phyloP scores from a whole-genome alignment of 2,329 filamentous ascomycete species.

The Aureobasidium sp. region DNA sequence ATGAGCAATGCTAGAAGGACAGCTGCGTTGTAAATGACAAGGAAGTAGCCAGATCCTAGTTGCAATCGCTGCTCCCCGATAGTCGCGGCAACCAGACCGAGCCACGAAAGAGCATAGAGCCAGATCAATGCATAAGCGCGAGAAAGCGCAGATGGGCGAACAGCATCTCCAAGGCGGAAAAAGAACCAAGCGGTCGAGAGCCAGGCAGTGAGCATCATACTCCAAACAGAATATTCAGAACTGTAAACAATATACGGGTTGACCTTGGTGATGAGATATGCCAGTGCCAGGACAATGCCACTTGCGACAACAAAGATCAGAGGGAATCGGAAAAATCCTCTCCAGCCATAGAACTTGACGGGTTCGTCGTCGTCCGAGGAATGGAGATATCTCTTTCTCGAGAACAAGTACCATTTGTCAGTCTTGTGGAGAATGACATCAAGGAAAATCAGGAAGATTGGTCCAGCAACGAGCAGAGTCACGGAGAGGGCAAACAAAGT shows the following conservation, averaged over 20 bases:
- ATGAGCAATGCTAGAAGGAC: slow-evolving; percentile 69
- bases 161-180: slow-evolving; percentile 67
- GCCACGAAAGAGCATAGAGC: slow-evolving; percentile 72
- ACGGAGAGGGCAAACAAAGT: slow-evolving; percentile 86
- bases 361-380: slow-evolving; percentile 53
- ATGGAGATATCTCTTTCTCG: slow-evolving; percentile 56
- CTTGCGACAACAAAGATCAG: slow-evolving; percentile 63
- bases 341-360: slow-evolving; percentile 63
- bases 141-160: slow-evolving; percentile 79
- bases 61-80: slow-evolving; percentile 69
- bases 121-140: slow-evolving; percentile 75
- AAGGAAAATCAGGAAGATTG: slow-evolving; percentile 63
- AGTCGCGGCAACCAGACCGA: slow-evolving; percentile 62
- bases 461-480: slow-evolving; percentile 71
- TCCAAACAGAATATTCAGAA: slow-evolving; percentile 79
- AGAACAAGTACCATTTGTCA: slow-evolving; percentile 86
- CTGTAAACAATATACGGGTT: slow-evolving; percentile 91
- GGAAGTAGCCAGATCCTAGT: slow-evolving; percentile 69
- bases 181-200: slow-evolving; percentile 77
- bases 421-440: slow-evolving; percentile 60
- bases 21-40: slow-evolving; percentile 71
- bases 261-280: slow-evolving; percentile 69
- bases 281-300: slow-evolving; percentile 62
- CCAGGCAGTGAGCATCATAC: slow-evolving; percentile 77
- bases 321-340: slow-evolving; percentile 78